phyloP scores from a whole-genome alignment of 139 green algal species.

The Pseudopediastrum boryanum region DNA sequence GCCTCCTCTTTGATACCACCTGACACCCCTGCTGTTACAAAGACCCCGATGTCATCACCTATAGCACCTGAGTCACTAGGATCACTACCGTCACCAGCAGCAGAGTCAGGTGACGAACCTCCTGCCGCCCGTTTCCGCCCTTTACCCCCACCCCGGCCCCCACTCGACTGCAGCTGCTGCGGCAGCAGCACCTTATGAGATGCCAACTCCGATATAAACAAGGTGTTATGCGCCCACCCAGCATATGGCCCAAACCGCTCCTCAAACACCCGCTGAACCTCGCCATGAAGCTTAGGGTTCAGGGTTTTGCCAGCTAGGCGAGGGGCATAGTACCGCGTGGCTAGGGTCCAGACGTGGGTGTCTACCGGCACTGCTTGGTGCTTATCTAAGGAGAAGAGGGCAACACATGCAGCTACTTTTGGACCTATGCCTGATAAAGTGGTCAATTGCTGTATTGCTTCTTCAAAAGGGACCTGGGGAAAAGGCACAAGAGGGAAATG shows the following conservation, averaged over 20 bases:
- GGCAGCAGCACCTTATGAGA: conserved; percentile 16
- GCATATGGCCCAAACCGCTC: conserved; percentile 82
- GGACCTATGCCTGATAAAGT: conserved; percentile 88
- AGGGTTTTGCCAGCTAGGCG: conserved; percentile 78
- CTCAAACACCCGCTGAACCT: conserved; percentile 64
- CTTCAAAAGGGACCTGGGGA: conserved; percentile 60
- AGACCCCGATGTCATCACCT: too few relatives aligned
- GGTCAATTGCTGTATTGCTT: conserved; percentile 73
- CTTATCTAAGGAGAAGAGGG: conserved; percentile 95
- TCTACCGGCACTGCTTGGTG: conserved; percentile 91
- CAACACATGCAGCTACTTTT: conserved; percentile 93
- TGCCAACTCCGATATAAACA: conserved; percentile 89
- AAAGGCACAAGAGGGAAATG: too few relatives aligned
- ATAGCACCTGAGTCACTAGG: too few relatives aligned
- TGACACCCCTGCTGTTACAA: too few relatives aligned
- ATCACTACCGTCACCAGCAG: too few relatives aligned
- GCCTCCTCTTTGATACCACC: too few relatives aligned
- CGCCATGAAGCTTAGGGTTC: conserved; percentile 58
- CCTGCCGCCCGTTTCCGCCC: too few relatives aligned
- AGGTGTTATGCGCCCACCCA: conserved; percentile 91
- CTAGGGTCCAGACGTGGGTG: conserved; percentile 95
- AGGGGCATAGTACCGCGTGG: conserved; percentile 75
- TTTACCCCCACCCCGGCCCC: too few relatives aligned
- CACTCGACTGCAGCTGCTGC: too few relatives aligned
- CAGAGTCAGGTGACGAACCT: too few relatives aligned